Evolutionary conservation across 1,284 basidiomycete genomes (phyloP), one percentile per base, ranked within the genome.

Genomic region (Cystobasidium pallidum): DNA sequence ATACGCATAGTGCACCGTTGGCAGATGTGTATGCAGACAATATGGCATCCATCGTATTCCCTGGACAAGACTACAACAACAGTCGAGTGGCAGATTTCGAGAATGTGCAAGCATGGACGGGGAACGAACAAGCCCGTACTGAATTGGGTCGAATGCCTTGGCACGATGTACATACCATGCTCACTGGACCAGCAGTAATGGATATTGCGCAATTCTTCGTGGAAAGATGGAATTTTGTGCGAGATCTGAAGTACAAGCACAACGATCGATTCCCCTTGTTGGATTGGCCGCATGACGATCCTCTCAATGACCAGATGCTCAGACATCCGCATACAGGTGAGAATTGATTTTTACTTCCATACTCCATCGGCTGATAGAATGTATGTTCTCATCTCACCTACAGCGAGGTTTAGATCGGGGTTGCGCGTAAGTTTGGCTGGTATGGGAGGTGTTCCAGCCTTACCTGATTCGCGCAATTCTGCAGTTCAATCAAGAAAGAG

Each of bases 161-260:
- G 91, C 90, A 92, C 77, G 91, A 92, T 82, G 89, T 90, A 66
- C 80, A 80, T 63, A 74, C 75, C 87, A 93, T 91, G 2, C 81
- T 96, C 21, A 84, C 87, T 24, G 94, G 94, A 0, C 87, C 91
- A 0, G 87, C 85, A 8, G 92, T 94, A 1, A 85, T 96, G 63
- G 94, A 97, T 79, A 86, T 96, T 28, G 87, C 89, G 3, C 92
- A 96, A 80, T 92, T 96, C 82, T 97, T 94, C 75, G 84, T 89
- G 19, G 93, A 96, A 80, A 84, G 91, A 17, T 91, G 90, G 91
- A 92, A 91, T 78, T 59, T 49, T 28, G 43, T 66, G n/a, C 30
- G 72, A 26, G 55, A 61, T 26, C 62, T 75, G 64, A 83, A 83
- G 75, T 84, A 85, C 78, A 79, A 79, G 72, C 81, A 84, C 74